Percentiles rank a stretch among this genome's conserved stretches.
These are phyloP conservation scores for Allium fistulosum DNA, from an alignment of 106 monocot genomes.

Conservation along the genomic window DNA sequence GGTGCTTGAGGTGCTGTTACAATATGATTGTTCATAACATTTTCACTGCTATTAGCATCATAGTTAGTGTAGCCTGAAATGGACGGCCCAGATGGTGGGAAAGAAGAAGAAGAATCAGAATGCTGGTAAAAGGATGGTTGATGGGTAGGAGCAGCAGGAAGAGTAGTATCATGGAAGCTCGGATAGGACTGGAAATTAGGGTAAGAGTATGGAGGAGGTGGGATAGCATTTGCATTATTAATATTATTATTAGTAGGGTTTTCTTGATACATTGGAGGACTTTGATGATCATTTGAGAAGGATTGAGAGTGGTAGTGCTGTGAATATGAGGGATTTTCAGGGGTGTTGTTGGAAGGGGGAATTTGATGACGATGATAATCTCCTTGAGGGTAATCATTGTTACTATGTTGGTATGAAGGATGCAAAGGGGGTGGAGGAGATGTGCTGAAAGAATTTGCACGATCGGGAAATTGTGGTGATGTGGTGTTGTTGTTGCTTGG, in stretches of 20 bases:
- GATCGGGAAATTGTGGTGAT: conserved; percentile 24
- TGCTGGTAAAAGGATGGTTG: conserved; percentile 40
- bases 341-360: conserved; percentile 10
- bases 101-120: conserved; percentile 5
- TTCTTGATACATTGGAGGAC: not conserved
- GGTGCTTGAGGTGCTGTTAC: not conserved
- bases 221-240: conserved; percentile 6
- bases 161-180: conserved; percentile 42
- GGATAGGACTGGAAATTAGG: conserved; percentile 67
- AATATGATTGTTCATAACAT: conserved; percentile 5
- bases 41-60: conserved; percentile 1
- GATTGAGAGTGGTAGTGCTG: conserved; percentile 18
- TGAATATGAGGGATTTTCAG: conserved; percentile 19
- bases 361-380: conserved; percentile 16
- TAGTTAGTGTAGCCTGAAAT: conserved; percentile 17
- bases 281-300: conserved; percentile 21
- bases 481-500: conserved; percentile 6
- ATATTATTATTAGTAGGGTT: conserved; percentile 2
- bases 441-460: conserved; percentile 1
- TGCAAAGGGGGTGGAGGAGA: conserved; percentile 4
- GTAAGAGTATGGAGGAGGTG: conserved; percentile 21
- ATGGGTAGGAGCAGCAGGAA: conserved; percentile 39
- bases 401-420: conserved; percentile 12
- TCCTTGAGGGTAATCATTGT: conserved; percentile 13
- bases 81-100: conserved; percentile 12